Percentiles rank a stretch among this genome's conserved stretches.
phyloP scores from a whole-genome alignment of 257 asterid genomes.

The Galeopsis tetrahit region DNA sequence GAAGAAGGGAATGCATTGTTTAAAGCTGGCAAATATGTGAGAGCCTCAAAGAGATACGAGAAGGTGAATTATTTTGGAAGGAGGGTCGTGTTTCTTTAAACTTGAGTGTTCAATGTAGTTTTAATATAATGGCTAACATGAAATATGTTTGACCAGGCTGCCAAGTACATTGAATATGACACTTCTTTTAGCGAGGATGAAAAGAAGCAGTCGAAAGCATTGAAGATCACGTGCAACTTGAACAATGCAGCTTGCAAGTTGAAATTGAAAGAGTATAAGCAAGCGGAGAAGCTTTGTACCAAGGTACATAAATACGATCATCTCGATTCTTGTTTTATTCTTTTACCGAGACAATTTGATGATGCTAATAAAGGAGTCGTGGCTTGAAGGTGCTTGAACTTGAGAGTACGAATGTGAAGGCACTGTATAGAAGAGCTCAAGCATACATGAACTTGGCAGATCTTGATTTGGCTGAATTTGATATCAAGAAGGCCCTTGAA shows the following conservation, averaged over 20 bases:
- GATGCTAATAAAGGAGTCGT: background rate
- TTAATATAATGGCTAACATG: conserved; percentile 8
- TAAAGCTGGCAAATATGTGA: conserved; percentile 61
- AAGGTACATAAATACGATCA: conserved; percentile 38
- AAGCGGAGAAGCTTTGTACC: conserved; percentile 63
- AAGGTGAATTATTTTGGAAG: conserved; percentile 37
- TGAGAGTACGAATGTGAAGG: conserved; percentile 78
- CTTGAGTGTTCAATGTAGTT: background rate
- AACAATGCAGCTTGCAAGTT: conserved; percentile 63
- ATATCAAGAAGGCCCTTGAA: conserved; percentile 83
- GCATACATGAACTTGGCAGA: conserved; percentile 72
- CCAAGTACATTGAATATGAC: conserved; percentile 52
- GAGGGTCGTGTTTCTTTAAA: background rate
- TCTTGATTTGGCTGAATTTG: conserved; percentile 72
- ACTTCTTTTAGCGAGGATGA: conserved; percentile 52
- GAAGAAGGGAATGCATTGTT: conserved; percentile 69
- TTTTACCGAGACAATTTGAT: background rate
- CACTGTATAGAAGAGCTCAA: conserved; percentile 82
- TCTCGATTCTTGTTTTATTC: too few relatives aligned
- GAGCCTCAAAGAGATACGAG: conserved; percentile 67
- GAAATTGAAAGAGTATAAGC: conserved; percentile 59
- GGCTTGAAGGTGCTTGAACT: conserved; percentile 68
- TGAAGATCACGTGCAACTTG: conserved; percentile 55
- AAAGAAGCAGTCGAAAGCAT: conserved; percentile 50
- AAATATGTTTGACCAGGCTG: conserved; percentile 49